Base-by-base conservation (phyloP, 129 eudicot genomes). In the Ambrosia artemisiifolia region DNA sequence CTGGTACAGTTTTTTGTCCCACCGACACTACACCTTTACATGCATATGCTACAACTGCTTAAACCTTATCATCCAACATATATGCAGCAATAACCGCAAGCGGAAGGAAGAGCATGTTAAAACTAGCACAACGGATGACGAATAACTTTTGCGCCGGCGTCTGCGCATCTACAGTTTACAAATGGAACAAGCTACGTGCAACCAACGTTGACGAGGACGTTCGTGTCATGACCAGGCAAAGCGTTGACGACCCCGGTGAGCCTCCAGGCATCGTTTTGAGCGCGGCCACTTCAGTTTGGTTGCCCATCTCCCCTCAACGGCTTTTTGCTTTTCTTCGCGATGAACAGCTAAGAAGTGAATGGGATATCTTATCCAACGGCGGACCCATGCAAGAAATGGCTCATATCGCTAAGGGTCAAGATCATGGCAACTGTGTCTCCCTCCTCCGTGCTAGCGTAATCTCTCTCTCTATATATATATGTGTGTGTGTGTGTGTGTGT, bases 331-430 rank as follows among this genome's bases (percentile, higher is more conserved):
- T 95, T 74, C 90, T 95, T n/a, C 90, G 99, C 0, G 93, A 95
- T 20, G 99, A 95, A 68, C 86, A 86, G 43, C 76, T 90, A 30
- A 72, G 99, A 80, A 90, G 97, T 70, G 97, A 90, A 80, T 95
- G 99, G 99, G 99, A 95, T 47, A 95, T 95, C 2, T 76, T 95
- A 44, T 95, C 97, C n/a, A 95, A 95, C 43, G 99, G 99, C 7
- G 99, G 97, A 14, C 99, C 99, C 20, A 90, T 95, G 99, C 99
- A 95, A 69, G 97, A 95, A 75, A 95, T 95, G 99, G 97, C 94
- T 28, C 97, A 88, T 76, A 84, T 95, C 38, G 97, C 97, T 63
- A 95, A 95, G 73, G 99, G 99, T 72, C 99, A 88, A 55, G 94
- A 88, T 76, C 97, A 86, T 17, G 97, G 99, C 81, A 95, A 95